Evolutionary conservation across 1,284 basidiomycete genomes (phyloP), one percentile per base, ranked within the genome.

Genomic region (Paramarasmius palmivorus): DNA sequence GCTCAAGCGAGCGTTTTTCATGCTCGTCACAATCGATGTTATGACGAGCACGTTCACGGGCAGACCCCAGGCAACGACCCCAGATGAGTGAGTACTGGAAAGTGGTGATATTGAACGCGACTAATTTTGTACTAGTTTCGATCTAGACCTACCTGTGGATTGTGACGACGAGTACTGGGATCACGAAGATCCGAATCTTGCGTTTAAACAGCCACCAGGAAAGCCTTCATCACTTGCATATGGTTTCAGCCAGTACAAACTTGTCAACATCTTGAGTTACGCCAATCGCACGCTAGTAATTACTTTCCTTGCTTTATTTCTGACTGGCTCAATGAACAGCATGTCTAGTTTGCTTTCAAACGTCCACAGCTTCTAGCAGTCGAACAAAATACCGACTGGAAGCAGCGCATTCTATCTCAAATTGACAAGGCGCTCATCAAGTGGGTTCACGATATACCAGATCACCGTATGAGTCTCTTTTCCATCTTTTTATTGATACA

Each of bases 91-190:
- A 34, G 50, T 56, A 9, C 5, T 25, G 34, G 7, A 3, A 32
- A 9, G 17, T 9, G 10, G 19, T 10, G 35, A 38, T 17, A 12
- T 52, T 14, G 19, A 5, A 7, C 17, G 9, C 9, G 20, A 2
- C 19, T 1, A 32, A 17, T 10, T 41, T 10, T 42, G 4, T 3
- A 12, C 26, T 44, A 58, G 57, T 26, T 50, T 50, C 23, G 57
- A 58, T 32, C 37, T 56, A 5, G 54, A 53, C 7, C 32, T 50
- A 12, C 54, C 54, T 5, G 32, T 53, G 10, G 57, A 55, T 10
- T 56, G 54, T 36, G 57, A 58, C 19, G 57, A 58, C 25, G 57
- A 58, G 15, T 58, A 51, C 34, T 58, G 57, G 57, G 54, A 53
- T 19, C 26, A 50, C 37, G 32, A 39, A n/a, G 57, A 56, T 39